Evolutionary conservation across 2,329 filamentous ascomycete genomes (phyloP).

Genomic region (Alternaria arborescens): DNA sequence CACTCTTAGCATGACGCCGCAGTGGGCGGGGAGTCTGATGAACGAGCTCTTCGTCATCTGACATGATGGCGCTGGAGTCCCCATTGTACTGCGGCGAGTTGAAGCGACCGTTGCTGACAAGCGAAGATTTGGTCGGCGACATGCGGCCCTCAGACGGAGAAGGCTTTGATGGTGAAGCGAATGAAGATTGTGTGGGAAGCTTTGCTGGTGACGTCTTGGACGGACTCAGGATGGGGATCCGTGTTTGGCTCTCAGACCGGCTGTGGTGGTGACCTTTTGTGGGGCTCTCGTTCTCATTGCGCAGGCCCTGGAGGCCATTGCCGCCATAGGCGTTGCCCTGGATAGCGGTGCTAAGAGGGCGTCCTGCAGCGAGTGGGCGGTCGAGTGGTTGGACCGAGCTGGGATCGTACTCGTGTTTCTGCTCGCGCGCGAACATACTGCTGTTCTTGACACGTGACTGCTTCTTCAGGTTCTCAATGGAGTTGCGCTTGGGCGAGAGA

Average conservation of each 20-base stretch:
- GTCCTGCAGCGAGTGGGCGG: slow-evolving; percentile 75
- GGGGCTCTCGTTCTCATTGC: slow-evolving; percentile 39
- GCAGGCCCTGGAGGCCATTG: slow-evolving; percentile 60
- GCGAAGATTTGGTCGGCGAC: slow-evolving; percentile 89
- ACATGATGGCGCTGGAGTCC: slow-evolving; percentile 45
- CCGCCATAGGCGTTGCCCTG: slow-evolving; percentile 76
- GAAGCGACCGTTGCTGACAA: slow-evolving; percentile 71
- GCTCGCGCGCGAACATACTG: slow-evolving; percentile 93
- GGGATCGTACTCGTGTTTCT: slow-evolving; percentile 92
- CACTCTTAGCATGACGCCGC: slow-evolving; percentile 91
- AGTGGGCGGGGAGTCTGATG: slow-evolving; percentile 70
- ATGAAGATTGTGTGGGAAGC: slow-evolving; percentile 64
- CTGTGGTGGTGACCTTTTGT: slow-evolving; percentile 51
- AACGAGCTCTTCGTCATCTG: slow-evolving; percentile 63
- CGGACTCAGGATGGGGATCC: slow-evolving; percentile 66
- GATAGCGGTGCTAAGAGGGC: slow-evolving; percentile 65
- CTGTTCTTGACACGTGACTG: slow-evolving; percentile 97
- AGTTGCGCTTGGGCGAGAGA: slow-evolving; percentile 79
- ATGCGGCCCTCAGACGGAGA: slow-evolving; percentile 56
- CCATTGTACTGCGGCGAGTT: slow-evolving; percentile 54
- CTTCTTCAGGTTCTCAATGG: slow-evolving; percentile 93
- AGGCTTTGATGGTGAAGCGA: slow-evolving; percentile 33
- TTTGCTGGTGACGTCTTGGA: slow-evolving; percentile 63
- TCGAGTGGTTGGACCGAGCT: slow-evolving; percentile 79
- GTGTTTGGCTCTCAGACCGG: slow-evolving; percentile 66